A percentile compares a stretch with the other conserved stretches of the same genome.
These are phyloP conservation scores for Penicillium glabrum DNA, from an alignment of 2,329 filamentous ascomycete genomes.

Conservation along the genomic window DNA sequence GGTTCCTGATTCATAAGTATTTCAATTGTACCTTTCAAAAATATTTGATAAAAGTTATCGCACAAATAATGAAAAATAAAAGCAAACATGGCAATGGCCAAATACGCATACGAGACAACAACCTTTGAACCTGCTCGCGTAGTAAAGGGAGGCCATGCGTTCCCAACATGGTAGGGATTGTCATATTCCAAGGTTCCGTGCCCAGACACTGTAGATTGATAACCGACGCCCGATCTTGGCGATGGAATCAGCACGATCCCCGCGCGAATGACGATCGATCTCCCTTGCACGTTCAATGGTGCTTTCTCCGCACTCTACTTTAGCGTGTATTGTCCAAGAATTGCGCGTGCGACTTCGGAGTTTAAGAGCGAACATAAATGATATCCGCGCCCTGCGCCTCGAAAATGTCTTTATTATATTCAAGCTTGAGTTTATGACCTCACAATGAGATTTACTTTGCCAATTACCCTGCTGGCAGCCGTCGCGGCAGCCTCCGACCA, in stretches of 20 bases:
- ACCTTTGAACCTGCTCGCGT: background rate
- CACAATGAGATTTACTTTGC: conserved; percentile 23
- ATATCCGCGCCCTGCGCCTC: background rate
- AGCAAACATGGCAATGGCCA: background rate
- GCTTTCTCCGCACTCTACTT: background rate
- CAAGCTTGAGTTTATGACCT: background rate
- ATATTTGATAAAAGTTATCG: background rate
- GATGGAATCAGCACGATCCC: background rate
- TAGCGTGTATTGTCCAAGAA: background rate
- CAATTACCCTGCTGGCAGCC: conserved; percentile 14
- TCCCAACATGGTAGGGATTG: conserved; percentile 5
- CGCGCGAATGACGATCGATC: conserved; percentile 12
- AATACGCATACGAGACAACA: too few relatives aligned
- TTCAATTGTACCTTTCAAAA: background rate
- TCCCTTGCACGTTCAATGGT: conserved; percentile 7
- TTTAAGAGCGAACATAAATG: background rate
- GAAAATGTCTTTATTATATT: background rate
- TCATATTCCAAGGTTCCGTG: background rate
- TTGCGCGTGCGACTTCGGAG: background rate
- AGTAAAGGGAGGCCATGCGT: conserved; percentile 4
- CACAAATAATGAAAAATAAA: background rate
- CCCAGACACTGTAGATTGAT: conserved; percentile 4
- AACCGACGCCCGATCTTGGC: conserved; percentile 7
- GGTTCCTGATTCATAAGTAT: background rate
- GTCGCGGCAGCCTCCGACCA: conserved; percentile 16